Percentiles rank a stretch among this genome's conserved stretches.
Conservation (phyloP, 2,329 filamentous ascomycete genomes). For the Rutstroemia sp. region DNA sequence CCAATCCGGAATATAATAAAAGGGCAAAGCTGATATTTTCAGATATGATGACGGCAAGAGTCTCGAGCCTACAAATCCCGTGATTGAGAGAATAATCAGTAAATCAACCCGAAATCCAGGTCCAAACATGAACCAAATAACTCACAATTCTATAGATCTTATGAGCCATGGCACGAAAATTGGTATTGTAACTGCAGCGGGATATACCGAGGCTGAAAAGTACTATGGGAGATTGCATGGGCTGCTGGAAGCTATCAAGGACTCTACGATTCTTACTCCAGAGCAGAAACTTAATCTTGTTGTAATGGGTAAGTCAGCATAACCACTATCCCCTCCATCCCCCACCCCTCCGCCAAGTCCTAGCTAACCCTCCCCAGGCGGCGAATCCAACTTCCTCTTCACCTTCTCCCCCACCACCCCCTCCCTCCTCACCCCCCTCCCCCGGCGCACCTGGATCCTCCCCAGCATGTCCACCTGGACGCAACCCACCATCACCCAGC, state of each 20-base stretch:
- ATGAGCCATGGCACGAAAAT: conserved; percentile 73
- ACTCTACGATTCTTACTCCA: conserved; percentile 49
- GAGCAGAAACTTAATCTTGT: conserved; percentile 71
- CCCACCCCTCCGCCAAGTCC: background rate
- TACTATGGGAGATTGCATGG: conserved; percentile 87
- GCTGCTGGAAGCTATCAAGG: conserved; percentile 69
- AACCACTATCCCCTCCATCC: background rate
- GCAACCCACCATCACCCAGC: conserved; percentile 64
- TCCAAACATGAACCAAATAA: conserved; percentile 6
- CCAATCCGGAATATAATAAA: conserved; percentile 41
- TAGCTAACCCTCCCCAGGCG: conserved; percentile 38
- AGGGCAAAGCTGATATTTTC: conserved; percentile 40
- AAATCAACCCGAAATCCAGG: conserved; percentile 11
- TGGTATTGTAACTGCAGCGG: conserved; percentile 93
- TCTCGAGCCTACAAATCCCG: conserved; percentile 66
- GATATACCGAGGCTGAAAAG: conserved; percentile 78
- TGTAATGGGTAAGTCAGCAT: conserved; percentile 55
- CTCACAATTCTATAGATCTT: conserved; percentile 48
- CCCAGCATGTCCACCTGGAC: conserved; percentile 73
- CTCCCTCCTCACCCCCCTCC: conserved; percentile 61
- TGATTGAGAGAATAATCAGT: conserved; percentile 59
- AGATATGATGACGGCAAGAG: conserved; percentile 73
- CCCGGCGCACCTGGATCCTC: conserved; percentile 62
- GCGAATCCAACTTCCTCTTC: conserved; percentile 94
- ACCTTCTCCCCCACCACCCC: conserved; percentile 59